A percentile compares a stretch with the other conserved stretches of the same genome.
These are phyloP conservation scores for Diaporthe capsici DNA, from an alignment of 2,329 filamentous ascomycete species.

Conservation along the genomic window DNA sequence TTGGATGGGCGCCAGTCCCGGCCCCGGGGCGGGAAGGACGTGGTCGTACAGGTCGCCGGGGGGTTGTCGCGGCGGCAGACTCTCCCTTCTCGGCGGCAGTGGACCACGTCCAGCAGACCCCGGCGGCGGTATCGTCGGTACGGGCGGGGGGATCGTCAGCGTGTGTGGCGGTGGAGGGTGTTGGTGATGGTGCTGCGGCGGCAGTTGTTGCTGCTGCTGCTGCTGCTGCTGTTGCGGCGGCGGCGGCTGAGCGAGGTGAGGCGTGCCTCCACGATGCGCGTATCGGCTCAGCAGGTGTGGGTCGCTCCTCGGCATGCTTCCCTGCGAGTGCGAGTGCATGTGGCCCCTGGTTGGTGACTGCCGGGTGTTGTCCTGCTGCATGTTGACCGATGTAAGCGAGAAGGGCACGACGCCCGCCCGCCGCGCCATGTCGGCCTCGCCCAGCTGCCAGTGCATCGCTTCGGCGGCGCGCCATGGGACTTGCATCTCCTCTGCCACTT, in stretches of 20 bases:
- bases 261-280: constrained; percentile 4
- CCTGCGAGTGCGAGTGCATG: constrained; percentile 64
- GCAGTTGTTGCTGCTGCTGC: constrained; percentile 11
- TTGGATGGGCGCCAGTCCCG: constrained; percentile 68
- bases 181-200: constrained; percentile 17
- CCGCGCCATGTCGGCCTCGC: constrained; percentile 92
- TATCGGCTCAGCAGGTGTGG: constrained; percentile 38
- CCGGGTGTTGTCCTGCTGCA: constrained; percentile 36
- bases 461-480: constrained; percentile 96
- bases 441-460: constrained; percentile 98
- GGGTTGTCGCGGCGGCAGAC: constrained; percentile 53
- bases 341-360: constrained; percentile 47
- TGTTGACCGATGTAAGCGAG: constrained; percentile 72
- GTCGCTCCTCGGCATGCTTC: constrained; percentile 57
- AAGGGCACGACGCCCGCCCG: constrained; percentile 93
- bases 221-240: constrained; percentile 11
- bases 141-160: constrained; percentile 43
- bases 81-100: constrained; percentile 59
- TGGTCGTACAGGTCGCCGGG: constrained; percentile 51
- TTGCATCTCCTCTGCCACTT: constrained; percentile 93
- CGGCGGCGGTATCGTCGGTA: constrained; percentile 42
- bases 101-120: constrained; percentile 53
- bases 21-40: constrained; percentile 49
- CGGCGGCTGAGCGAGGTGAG: constrained; percentile 27
- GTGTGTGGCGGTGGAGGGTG: constrained; percentile 41